phyloP scores from a whole-genome alignment of 345 rosid species.

The Gossypioides kirkii region DNA sequence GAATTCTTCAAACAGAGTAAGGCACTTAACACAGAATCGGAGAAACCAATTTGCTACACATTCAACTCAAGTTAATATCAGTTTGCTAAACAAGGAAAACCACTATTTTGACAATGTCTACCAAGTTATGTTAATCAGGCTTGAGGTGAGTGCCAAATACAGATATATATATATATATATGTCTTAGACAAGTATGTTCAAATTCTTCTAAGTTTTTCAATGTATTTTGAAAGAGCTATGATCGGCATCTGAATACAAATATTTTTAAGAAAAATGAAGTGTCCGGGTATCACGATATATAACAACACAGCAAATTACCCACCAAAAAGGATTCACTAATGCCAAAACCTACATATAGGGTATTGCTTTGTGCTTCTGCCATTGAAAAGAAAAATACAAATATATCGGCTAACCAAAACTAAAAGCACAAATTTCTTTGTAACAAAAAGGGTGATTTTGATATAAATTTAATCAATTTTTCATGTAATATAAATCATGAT shows the following conservation, averaged over 20 bases:
- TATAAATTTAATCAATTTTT: not conserved
- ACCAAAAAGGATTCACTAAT: not conserved
- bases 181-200: not conserved
- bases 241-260: too few species aligned
- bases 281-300: not conserved
- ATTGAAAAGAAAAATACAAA: not conserved
- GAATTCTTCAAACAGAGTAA: conserved; percentile 82
- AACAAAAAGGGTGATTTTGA: not conserved
- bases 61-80: not conserved
- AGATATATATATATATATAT: not conserved
- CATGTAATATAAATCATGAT: not conserved
- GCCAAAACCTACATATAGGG: not conserved
- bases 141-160: not conserved
- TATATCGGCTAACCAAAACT: not conserved
- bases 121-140: not conserved
- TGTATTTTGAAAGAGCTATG: not conserved
- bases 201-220: not conserved
- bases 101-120: not conserved
- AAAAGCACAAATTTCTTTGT: not conserved
- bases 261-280: too few species aligned
- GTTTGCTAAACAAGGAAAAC: not conserved
- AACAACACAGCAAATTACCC: not conserved
- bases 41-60: not conserved
- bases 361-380: not conserved
- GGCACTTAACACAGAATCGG: conserved; percentile 46